Evolutionary conservation across 306 rosid genomes (phyloP), one percentile per base, ranked within the genome.

Genomic region (Pterocarpus santalinus): DNA sequence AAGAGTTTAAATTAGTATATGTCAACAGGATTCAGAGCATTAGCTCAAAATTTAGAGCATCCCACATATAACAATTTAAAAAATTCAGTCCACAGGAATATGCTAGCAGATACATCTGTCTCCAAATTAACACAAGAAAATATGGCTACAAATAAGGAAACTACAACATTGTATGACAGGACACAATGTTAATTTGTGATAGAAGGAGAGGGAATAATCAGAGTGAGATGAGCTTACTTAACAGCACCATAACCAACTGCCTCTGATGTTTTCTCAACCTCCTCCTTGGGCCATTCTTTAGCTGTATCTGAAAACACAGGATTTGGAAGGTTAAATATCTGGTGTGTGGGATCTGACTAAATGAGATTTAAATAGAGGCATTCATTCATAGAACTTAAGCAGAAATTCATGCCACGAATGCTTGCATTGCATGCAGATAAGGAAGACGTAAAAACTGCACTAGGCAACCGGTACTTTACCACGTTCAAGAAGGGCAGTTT

Each of bases 191-290:
- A 28, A 65, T 58, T 75, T 56, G 43, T 56, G 79, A 46, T 53
- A 5, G 5, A 69, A 33, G 65, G 33, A 35, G 58, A 47, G 49
- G 43, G 41, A 10, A 38, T 33, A 53, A n/a, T 46, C 5, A n/a
- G 47, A 5, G 86, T 63, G 67, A 28, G 65, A 83, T 71, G 16
- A 81, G 80, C 98, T 86, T 90, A 96, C 99, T 93, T 96, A 60
- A 96, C 97, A 76, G 98, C 98, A 69, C 99, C 94, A 30, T 93
- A 93, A 78, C 99, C 98, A 73, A 92, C 86, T 49, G 97, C 94
- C 87, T 89, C 95, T 5, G 94, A 88, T 65, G 90, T 93, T 77
- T 87, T 84, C 57, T 92, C 94, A 46, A 93, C 89, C 90, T 96
- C 99, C 80, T 87, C 91, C 68, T 82, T 90, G 3, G 97, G 82